Conservation (phyloP, 2,329 filamentous ascomycete genomes). For the Aspergillus fumigatus region DNA sequence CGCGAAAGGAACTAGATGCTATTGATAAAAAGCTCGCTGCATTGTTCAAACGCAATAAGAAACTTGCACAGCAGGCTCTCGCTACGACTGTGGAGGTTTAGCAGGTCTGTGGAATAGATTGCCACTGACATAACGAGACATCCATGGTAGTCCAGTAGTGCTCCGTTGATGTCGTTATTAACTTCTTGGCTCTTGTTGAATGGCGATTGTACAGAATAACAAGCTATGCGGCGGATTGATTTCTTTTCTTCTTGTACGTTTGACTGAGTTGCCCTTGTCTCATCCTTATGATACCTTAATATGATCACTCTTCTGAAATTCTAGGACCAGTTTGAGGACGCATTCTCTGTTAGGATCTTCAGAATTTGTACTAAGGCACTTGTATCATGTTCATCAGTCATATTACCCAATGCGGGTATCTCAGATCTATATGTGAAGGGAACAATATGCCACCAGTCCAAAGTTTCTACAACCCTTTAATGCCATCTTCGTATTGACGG, state of each 20-base stretch:
- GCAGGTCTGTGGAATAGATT: not conserved
- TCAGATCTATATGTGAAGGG: not conserved
- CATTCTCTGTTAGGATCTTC: too few relatives aligned
- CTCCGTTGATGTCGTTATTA: not conserved
- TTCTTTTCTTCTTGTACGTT: not conserved
- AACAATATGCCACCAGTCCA: not conserved
- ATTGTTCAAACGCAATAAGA: constrained; percentile 41
- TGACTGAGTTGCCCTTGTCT: not conserved
- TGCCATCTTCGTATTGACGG: constrained; percentile 68
- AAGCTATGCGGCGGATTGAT: not conserved
- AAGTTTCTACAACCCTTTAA: constrained; percentile 52
- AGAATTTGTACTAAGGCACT: not conserved
- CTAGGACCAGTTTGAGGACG: not conserved
- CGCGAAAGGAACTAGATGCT: constrained; percentile 62
- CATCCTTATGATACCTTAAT: not conserved
- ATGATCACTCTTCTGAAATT: not conserved
- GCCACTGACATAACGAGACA: not conserved
- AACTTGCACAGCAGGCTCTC: constrained; percentile 39
- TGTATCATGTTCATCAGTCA: not conserved
- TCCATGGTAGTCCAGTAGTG: too few relatives aligned
- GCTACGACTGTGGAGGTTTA: constrained; percentile 22
- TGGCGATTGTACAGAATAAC: not conserved
- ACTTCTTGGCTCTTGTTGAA: not conserved
- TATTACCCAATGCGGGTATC: not conserved
- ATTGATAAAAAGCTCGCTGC: constrained; percentile 42